These are phyloP conservation scores for Fusarium luffae DNA, from an alignment of 2,329 filamentous ascomycete genomes.

Conservation along the genomic window DNA sequence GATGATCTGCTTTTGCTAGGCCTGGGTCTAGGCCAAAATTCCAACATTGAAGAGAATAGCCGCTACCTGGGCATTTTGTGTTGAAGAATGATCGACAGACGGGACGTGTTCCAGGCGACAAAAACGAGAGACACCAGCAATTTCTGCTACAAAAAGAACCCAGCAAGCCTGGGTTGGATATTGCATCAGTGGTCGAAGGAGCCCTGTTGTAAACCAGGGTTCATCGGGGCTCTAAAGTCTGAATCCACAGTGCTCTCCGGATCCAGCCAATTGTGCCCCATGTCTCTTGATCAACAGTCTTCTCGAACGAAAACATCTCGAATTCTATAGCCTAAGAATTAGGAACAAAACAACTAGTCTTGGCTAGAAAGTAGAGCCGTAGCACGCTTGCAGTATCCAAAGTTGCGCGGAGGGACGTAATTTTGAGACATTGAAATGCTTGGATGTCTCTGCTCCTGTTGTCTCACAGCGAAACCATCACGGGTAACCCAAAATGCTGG, in stretches of 20 bases:
- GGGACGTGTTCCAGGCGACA: conserved; percentile 13
- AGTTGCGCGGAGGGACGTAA: background rate
- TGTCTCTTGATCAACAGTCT: background rate
- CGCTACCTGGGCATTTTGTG: conserved; percentile 3
- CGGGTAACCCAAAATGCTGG: conserved; percentile 12
- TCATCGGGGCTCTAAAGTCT: conserved; percentile 25
- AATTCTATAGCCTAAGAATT: background rate
- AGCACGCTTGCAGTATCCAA: background rate
- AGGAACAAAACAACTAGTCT: background rate
- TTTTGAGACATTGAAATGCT: background rate
- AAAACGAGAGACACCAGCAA: conserved; percentile 7
- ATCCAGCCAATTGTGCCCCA: conserved; percentile 42
- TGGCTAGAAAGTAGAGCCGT: background rate
- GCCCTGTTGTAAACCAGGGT: conserved; percentile 19
- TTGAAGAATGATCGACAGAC: conserved; percentile 29
- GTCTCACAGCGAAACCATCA: conserved; percentile 19
- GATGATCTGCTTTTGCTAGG: background rate
- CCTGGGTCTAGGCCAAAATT: background rate
- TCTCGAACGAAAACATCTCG: background rate
- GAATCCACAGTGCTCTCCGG: conserved; percentile 40
- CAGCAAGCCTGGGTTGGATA: conserved; percentile 10
- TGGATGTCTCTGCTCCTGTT: conserved; percentile 7
- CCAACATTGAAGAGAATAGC: background rate
- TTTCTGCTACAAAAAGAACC: conserved; percentile 22
- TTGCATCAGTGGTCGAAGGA: conserved; percentile 5